Conservation (phyloP, 441 rosid genomes). For the Adansonia madagascariensis region DNA sequence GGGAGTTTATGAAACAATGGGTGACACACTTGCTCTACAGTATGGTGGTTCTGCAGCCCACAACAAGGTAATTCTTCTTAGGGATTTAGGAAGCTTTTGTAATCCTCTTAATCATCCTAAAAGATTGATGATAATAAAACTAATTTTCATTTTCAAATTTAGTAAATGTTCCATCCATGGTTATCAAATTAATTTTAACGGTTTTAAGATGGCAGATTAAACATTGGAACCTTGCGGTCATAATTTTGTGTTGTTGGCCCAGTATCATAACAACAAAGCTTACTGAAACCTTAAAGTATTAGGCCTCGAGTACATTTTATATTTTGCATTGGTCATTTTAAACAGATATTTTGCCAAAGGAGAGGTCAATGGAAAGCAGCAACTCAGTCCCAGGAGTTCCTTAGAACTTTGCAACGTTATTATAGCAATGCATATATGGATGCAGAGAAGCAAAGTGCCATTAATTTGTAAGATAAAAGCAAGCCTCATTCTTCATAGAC, state of each 20-base stretch:
- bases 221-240: background rate
- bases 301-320: background rate
- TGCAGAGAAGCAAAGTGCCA: constrained; percentile 78
- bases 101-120: background rate
- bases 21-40: background rate
- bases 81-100: background rate
- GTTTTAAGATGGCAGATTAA: constrained; percentile 17
- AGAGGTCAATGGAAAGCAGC: constrained; percentile 90
- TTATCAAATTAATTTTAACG: background rate
- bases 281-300: background rate
- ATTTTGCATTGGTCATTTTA: constrained; percentile 25
- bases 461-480: constrained; percentile 59
- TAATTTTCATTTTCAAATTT: background rate
- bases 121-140: background rate
- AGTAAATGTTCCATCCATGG: background rate
- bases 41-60: constrained; percentile 87
- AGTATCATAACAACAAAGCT: too few relatives aligned
- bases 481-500: background rate
- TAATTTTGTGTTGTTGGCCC: background rate
- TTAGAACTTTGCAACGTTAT: constrained; percentile 75
- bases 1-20: too few relatives aligned
- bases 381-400: constrained; percentile 75
- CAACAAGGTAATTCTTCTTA: constrained; percentile 55
- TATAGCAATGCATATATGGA: constrained; percentile 78
- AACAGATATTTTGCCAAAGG: constrained; percentile 72